Evolutionary conservation across 805 yeast species (phyloP), one percentile per base, ranked within the genome.

Genomic region (Saccharomyces eubayanus): DNA sequence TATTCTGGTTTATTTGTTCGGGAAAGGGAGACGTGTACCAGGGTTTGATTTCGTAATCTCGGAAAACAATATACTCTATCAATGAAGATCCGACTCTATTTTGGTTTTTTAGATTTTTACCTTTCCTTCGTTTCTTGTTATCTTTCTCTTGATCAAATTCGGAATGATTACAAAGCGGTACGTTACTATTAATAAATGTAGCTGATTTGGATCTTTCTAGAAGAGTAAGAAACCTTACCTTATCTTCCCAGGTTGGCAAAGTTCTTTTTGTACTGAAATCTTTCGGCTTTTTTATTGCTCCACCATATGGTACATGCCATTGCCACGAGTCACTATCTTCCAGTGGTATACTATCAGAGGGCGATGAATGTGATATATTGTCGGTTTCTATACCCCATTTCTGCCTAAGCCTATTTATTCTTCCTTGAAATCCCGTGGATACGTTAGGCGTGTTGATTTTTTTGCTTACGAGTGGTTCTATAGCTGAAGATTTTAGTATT

Each of bases 1-100:
- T 73, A 48, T 82, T 79, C 30, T 76, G 77, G 46, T 88, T 80
- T 63, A 83, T 88, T 63, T 88, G 94, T 56, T 87, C 90, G 0
- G 98, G 97, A 65, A 88, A 94, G 1, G 98, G 98, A 0, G 97
- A 84, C 2, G 87, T 81, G 69, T 87, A 91, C 96, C 97, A 89
- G 0, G 97, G 88, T 56, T 85, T 87, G 28, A 94, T 87, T 65
- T 86, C 90, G 67, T 72, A 80, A 47, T 78, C 78, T 36, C 89
- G 80, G 59, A 91, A 82, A 61, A 84, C 89, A 27, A 91, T 83
- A 53, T 79, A 80, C 49, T 78, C 76, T 46, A 87, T 78, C 54
- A 57, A 36, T 8, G 59, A 77, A 75, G 27, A 78, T 72, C 51
- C 70, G 8, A 28, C 43, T 31, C 20, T 36, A 6, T 36, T 36